A percentile compares a stretch with the other conserved stretches of the same genome.
phyloP scores from a whole-genome alignment of 139 green algal species.

The Coccomyxa sp. region DNA sequence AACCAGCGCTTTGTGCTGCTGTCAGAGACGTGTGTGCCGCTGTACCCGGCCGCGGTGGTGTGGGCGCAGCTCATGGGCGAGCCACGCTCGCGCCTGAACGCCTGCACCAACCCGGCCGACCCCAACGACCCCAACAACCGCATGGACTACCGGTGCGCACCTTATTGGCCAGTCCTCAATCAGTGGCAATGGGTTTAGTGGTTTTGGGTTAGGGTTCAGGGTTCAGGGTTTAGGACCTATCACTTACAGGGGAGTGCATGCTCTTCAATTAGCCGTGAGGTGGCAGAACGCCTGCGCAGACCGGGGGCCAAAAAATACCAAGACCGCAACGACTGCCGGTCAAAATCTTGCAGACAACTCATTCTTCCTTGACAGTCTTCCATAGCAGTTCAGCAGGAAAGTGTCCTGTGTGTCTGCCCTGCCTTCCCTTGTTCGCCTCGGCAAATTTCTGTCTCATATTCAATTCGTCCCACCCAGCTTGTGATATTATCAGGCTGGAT shows the following conservation, averaged over 20 bases:
- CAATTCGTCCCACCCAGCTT: no score
- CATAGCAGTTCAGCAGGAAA: no score
- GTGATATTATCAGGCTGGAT: no score
- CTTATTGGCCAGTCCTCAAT: not conserved
- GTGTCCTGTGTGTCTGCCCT: no score
- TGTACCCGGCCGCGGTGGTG: conserved; percentile 24
- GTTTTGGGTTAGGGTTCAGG: not conserved
- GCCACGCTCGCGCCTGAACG: conserved; percentile 16
- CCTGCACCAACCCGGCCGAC: conserved; percentile 14
- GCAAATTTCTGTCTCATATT: no score
- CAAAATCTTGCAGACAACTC: no score
- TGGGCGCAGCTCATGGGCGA: conserved; percentile 25
- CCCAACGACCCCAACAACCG: conserved; percentile 1
- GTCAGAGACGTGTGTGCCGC: conserved; percentile 23
- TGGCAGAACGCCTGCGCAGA: no score
- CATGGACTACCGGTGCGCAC: conserved; percentile 2
- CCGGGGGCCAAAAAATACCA: no score
- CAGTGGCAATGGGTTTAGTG: not conserved
- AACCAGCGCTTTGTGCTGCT: conserved; percentile 34
- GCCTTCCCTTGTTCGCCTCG: no score
- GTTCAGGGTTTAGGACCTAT: not conserved
- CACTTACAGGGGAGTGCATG: not conserved
- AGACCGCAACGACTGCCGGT: no score
- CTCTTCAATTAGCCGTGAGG: not conserved
- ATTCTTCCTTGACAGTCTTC: no score